Base-by-base conservation (phyloP, 2,329 filamentous ascomycete species). In the Sclerotinia borealis region DNA sequence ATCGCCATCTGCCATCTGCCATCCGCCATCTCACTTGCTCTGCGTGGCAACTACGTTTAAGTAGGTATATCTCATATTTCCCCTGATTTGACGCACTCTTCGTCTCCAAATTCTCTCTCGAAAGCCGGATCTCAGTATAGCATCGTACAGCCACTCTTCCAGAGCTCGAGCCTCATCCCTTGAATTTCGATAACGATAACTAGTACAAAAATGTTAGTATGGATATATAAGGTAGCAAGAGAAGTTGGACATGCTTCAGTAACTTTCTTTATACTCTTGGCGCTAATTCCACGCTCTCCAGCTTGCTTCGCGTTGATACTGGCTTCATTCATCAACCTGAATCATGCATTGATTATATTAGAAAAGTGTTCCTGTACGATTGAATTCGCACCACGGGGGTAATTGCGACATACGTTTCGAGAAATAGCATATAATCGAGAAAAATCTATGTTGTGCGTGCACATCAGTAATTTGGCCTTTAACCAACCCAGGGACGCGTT, bases 391-490 rank as follows among this genome's bases (percentile, higher is more conserved):
- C 7, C 22, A 45, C 27, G 29, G 25, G 39, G 45, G 5, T 47
- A 19, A 37, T n/a, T 13, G 29, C n/a, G 49, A 66, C 72, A 51
- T 76, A 85, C 82, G 84, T 81, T 74, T 86, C 81, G 72, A 96
- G 88, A 70, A 96, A 96, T 1, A 95, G 80, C 68, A 91, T 84
- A 68, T 96, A 96, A 73, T 95, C 87, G 64, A 96, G 81, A 71
- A 91, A 96, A 66, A 96, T 88, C 91, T 95, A 55, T n/a, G 25
- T 25, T 15, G 49, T 25, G 36, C 45, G 49, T 25, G 36, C 45
- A n/a, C 25, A 52, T 64, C 11, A 67, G 65, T 50, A 65, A 60
- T 47, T 47, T 37, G 22, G 31, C 49, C n/a, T 45, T 31, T 54
- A 11, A n/a, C 54, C 45, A 11, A n/a, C 54, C 45, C 58, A 48